phyloP scores from a whole-genome alignment of 768 basidiomycete species.

The Gymnopilus junonius region DNA sequence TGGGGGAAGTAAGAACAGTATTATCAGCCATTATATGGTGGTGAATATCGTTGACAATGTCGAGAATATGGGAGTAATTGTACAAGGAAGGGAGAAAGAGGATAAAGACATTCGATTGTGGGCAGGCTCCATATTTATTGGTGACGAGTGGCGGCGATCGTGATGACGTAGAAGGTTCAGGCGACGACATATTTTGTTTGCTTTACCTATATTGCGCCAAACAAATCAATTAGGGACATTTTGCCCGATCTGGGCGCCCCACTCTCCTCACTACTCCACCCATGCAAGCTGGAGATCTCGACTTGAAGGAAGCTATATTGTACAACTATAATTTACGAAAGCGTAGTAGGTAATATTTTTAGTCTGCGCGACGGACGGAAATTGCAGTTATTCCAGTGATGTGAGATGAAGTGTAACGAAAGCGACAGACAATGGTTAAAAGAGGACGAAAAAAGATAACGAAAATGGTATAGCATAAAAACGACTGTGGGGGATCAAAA shows the following conservation, averaged over 20 bases:
- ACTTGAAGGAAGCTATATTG: not conserved
- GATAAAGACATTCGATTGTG: not conserved
- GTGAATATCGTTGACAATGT: not conserved
- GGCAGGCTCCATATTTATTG: not conserved
- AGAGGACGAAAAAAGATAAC: not conserved
- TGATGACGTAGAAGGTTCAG: not conserved
- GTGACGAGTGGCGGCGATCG: not conserved
- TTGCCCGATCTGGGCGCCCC: not conserved
- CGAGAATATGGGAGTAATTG: not conserved
- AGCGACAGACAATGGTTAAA: not conserved
- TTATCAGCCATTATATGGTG: not conserved
- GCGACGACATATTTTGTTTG: not conserved
- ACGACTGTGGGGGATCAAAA: not conserved
- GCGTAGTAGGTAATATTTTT: not conserved
- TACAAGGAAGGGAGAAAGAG: not conserved
- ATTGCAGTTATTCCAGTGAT: not conserved
- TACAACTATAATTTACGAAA: slow-evolving; percentile 3
- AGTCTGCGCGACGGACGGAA: not conserved
- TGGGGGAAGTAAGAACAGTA: not conserved
- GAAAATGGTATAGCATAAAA: not conserved
- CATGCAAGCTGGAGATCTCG: not conserved
- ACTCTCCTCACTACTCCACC: not conserved
- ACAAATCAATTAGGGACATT: not conserved
- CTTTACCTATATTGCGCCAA: not conserved
- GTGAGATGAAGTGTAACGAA: not conserved